Base-by-base conservation (phyloP, 768 basidiomycete genomes). In the Hericium erinaceus region DNA sequence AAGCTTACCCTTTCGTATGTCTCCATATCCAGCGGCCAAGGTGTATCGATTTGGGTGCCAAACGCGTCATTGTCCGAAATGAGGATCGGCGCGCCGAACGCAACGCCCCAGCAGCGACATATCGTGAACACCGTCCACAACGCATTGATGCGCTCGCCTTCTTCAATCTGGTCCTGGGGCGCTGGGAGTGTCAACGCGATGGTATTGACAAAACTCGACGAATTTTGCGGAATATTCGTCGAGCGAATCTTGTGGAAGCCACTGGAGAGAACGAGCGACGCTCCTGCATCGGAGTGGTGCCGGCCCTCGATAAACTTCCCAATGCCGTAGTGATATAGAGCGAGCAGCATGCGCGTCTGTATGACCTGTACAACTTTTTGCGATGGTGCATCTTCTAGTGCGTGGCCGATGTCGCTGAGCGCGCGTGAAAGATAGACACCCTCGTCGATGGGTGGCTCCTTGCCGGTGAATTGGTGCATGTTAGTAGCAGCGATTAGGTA, bases 101-200 rank as follows among this genome's bases (percentile, higher is more conserved):
- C 75, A 15, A 83, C 75, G 1, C 78, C 72, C 61, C 82, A 75
- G 63, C 76, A 75, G 56, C 82, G 80, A 68, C 85, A 83, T 54
- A 85, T 73, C 49, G 73, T 69, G 59, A 81, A 78, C 8, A 81
- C 81, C 0, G 79, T 70, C 85, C 85, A 87, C 66, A 87, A 86
- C 0, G 76, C 81, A 56, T 81, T 81, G 58, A 86, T 83, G 33
- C 82, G 75, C 64, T 86, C 84, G 18, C 80, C 83, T 64, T 85
- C 82, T 58, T 84, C 84, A n/a, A 81, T 65, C 22, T 68, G 61
- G 63, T 80, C 77, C 15, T 54, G 64, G 46, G 74, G 62, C 64
- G 77, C 62, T 15, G 73, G 64, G 62, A 81, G 67, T 2, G 69
- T 49, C 15, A 64, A 52, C 3, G 44, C n/a, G 9, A n/a, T n/a